Evolutionary conservation across 441 rosid species (phyloP).

Genomic region (Populus hybrid): DNA sequence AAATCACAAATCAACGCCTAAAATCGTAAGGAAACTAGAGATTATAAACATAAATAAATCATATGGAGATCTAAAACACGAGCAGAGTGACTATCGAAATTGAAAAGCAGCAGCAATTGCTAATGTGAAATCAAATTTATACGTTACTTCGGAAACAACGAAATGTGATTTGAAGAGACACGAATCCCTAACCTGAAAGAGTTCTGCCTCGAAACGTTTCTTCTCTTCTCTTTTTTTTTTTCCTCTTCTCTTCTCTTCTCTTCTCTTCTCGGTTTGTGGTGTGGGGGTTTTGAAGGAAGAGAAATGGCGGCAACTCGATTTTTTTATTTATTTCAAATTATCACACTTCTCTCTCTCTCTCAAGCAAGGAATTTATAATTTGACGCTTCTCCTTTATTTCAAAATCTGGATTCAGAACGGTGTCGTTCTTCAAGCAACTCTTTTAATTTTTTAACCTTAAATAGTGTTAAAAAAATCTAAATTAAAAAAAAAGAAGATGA

Average conservation of each 20-base stretch:
- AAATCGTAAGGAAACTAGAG: neutral
- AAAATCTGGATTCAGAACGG: no score
- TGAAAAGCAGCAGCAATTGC: neutral
- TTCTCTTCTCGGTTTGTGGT: neutral
- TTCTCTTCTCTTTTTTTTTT: no score
- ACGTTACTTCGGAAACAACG: no score
- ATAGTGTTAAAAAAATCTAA: neutral
- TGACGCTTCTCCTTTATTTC: no score
- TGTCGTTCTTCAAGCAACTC: no score
- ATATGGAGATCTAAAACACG: neutral
- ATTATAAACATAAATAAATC: neutral
- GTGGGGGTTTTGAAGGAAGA: neutral
- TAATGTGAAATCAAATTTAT: neutral
- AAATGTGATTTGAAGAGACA: neutral
- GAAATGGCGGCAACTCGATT: constrained; percentile 10
- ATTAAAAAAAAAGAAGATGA: no score
- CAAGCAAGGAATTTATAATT: no score
- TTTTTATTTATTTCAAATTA: no score
- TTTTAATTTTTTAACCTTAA: no score
- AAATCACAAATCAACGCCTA: neutral
- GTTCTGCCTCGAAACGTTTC: neutral
- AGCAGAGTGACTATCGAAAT: neutral
- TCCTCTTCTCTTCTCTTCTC: no score
- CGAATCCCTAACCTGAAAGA: neutral
- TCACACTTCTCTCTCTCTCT: no score